Evolutionary conservation across 2,329 filamentous ascomycete species (phyloP).

Genomic region (Colletotrichum plurivorum): DNA sequence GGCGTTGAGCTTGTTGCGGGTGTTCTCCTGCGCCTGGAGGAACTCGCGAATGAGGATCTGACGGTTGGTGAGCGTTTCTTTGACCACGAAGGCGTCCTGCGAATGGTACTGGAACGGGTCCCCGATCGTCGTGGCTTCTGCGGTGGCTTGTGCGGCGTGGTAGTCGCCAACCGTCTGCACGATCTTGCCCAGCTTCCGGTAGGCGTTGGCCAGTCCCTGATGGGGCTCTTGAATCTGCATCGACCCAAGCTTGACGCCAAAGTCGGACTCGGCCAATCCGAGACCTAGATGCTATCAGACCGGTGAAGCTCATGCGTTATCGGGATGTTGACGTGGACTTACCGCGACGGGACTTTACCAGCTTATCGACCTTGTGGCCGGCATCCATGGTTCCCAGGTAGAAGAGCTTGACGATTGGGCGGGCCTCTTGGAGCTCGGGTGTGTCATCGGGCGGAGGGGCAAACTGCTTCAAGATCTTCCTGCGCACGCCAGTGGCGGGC

Average conservation of each 20-base stretch:
- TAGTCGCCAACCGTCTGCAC: slow-evolving; percentile 95
- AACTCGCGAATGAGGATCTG: slow-evolving; percentile 96
- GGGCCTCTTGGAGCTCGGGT: slow-evolving; percentile 89
- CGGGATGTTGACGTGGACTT: slow-evolving; percentile 48
- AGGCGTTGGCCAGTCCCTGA: slow-evolving; percentile 87
- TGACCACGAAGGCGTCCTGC: slow-evolving; percentile 96
- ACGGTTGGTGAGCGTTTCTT: slow-evolving; percentile 96
- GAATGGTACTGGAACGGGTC: slow-evolving; percentile 97
- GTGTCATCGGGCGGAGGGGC: slow-evolving; percentile 97
- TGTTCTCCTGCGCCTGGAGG: slow-evolving; percentile 88
- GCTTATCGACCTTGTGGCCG: slow-evolving; percentile 95
- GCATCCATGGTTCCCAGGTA: slow-evolving; percentile 96
- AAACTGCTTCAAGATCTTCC: slow-evolving; percentile 98
- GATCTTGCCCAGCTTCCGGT: slow-evolving; percentile 93
- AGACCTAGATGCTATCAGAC: slow-evolving; percentile 73
- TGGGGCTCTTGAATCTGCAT: slow-evolving; percentile 95
- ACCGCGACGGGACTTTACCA: slow-evolving; percentile 95
- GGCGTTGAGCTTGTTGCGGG: slow-evolving; percentile 85
- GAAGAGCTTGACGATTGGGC: slow-evolving; percentile 94
- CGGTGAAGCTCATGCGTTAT: slow-evolving; percentile 7
- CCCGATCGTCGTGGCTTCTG: slow-evolving; percentile 93
- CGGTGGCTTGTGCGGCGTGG: slow-evolving; percentile 95
- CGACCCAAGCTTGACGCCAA: slow-evolving; percentile 88
- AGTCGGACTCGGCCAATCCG: slow-evolving; percentile 91
- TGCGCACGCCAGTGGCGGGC: slow-evolving; percentile 92